Percentiles rank a stretch among this genome's conserved stretches.
phyloP scores from a whole-genome alignment of 2,329 filamentous ascomycete species.

The Trichoderma guizhouense region DNA sequence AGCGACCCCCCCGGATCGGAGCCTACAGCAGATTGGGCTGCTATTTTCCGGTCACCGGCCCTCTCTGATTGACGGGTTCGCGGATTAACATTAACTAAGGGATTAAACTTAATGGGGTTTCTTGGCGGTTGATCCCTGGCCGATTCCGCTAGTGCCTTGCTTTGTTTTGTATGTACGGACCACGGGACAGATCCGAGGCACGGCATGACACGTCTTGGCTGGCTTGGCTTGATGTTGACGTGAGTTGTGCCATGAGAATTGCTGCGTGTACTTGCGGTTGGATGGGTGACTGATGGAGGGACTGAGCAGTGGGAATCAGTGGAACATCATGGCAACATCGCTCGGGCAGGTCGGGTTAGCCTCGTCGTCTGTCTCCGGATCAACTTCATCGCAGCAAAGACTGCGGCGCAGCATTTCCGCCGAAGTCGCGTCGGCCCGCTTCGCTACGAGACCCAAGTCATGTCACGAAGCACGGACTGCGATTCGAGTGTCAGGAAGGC shows the following conservation, averaged over 20 bases:
- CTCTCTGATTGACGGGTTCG: slow-evolving; percentile 3
- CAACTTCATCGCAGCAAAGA: not conserved
- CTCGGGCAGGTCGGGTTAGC: not conserved
- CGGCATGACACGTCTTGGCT: not conserved
- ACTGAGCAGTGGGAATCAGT: not conserved
- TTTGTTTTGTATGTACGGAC: not conserved
- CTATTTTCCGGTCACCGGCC: not conserved
- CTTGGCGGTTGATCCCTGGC: slow-evolving; percentile 3
- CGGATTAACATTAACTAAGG: slow-evolving; percentile 4
- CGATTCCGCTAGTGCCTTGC: not conserved
- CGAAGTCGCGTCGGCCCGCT: not conserved
- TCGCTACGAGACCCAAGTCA: not conserved
- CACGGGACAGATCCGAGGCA: not conserved
- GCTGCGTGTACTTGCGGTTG: not conserved
- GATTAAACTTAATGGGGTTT: not conserved
- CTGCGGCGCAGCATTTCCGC: not conserved
- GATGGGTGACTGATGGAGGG: not conserved
- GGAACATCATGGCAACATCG: not conserved
- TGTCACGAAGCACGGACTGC: not conserved
- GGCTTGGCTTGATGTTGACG: not conserved
- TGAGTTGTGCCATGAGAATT: not conserved
- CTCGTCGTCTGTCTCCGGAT: not conserved
- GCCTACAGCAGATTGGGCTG: not conserved
- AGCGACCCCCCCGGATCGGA: not conserved
- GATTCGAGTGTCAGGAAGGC: not conserved